Evolutionary conservation across 257 asterid species (phyloP).

Genomic region (Salvia splendens): DNA sequence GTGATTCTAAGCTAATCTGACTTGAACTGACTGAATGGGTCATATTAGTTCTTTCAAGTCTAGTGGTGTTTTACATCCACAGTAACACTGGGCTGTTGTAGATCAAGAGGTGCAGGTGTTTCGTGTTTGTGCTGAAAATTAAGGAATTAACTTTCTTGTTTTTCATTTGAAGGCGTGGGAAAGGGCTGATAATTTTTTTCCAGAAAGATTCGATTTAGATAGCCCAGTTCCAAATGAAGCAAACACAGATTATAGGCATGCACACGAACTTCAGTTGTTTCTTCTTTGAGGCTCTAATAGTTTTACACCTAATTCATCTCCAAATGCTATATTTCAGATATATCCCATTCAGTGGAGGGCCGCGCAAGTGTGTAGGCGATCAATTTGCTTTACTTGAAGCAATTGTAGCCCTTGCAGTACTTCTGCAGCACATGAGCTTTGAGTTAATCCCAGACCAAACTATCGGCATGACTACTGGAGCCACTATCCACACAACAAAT

Average conservation of each 20-base stretch:
- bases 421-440: conserved; percentile 65
- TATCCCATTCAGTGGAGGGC: conserved; percentile 96
- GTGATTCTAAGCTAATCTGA: neutral
- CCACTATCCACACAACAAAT: conserved; percentile 93
- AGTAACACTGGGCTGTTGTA: neutral
- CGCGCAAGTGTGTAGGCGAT: conserved; percentile 96
- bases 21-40: neutral
- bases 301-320: conserved; percentile 13
- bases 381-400: conserved; percentile 95
- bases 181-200: conserved; percentile 81
- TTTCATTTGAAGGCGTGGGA: conserved; percentile 75
- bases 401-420: conserved; percentile 66
- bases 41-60: neutral
- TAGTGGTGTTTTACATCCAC: neutral
- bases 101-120: neutral
- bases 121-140: neutral
- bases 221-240: conserved; percentile 86
- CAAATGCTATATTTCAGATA: conserved; percentile 47
- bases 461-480: conserved; percentile 95
- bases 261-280: conserved; percentile 15
- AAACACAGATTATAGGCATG: conserved; percentile 80
- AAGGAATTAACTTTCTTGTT: conserved; percentile 1
- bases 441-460: conserved; percentile 84
- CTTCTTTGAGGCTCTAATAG: conserved; percentile 5
- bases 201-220: conserved; percentile 76